Percentiles rank a stretch among this genome's conserved stretches.
Evolutionary conservation across 345 rosid genomes (phyloP).

Genomic region (Cardiospermum halicacabum): DNA sequence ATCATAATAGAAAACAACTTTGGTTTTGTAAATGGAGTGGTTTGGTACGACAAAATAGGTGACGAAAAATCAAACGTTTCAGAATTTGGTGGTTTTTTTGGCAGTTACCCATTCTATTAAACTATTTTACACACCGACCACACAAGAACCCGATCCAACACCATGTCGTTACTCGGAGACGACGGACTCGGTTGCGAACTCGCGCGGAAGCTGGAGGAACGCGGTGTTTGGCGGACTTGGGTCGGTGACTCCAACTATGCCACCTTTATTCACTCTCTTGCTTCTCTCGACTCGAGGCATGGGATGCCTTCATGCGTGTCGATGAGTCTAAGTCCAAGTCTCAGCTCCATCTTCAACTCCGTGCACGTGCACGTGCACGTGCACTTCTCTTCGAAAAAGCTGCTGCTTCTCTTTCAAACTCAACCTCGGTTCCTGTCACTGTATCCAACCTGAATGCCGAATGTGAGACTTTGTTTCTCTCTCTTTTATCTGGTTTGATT

Average conservation of each 20-base stretch:
- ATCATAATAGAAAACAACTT: too few relatives aligned
- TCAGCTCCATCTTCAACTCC: constrained; percentile 86
- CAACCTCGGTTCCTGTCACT: constrained; percentile 34
- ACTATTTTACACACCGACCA: too few relatives aligned
- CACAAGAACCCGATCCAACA: background rate
- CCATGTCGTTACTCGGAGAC: constrained; percentile 84
- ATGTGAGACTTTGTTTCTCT: constrained; percentile 33
- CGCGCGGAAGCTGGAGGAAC: constrained; percentile 66
- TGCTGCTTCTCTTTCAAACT: constrained; percentile 43
- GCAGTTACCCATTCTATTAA: too few relatives aligned
- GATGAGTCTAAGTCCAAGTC: constrained; percentile 69
- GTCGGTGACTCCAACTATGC: constrained; percentile 68
- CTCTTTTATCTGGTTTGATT: background rate
- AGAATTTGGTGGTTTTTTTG: too few relatives aligned
- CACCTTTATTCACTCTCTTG: constrained; percentile 44
- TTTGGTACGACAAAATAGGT: too few relatives aligned
- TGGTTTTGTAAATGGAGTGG: too few relatives aligned
- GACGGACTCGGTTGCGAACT: constrained; percentile 86
- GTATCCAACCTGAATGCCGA: constrained; percentile 64
- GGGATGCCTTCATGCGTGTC: constrained; percentile 78
- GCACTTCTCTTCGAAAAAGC: constrained; percentile 93
- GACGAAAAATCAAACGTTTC: too few relatives aligned
- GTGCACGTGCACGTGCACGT: too few relatives aligned
- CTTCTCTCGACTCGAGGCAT: constrained; percentile 63
- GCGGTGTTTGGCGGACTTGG: constrained; percentile 85